Evolutionary conservation across 2,329 filamentous ascomycete genomes (phyloP), one percentile per base, ranked within the genome.

Genomic region (Cytospora leucostoma): DNA sequence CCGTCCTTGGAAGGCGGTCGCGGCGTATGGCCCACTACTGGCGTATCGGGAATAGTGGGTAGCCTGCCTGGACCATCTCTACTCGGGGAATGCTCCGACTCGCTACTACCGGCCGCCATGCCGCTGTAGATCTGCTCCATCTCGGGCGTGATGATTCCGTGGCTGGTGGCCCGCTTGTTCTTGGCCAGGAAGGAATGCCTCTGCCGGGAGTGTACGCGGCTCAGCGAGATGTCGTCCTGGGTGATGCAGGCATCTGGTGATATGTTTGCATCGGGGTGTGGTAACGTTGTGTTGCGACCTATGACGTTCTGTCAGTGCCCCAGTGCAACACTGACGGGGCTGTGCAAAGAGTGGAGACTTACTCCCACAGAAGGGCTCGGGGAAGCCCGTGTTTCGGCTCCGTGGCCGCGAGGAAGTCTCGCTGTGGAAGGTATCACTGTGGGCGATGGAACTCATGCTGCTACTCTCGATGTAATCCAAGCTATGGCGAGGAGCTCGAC

Each of bases 221-320:
- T 72, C 1, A 80, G 73, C 59, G 80, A 76, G 52, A 85, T 74
- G 66, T 87, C 84, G 59, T 82, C 79, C 60, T 82, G 79, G 47
- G 80, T 80, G 64, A 89, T 84, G 69, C 76, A 80, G 52, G 85
- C 86, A 65, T 84, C 79, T 56, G 81, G 80, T 15, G 80, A 82
- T 7, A 84, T 78, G 68, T 87, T 80, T 63, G 86, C 86, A 19
- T 87, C 84, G 27, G 86, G 86, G 65, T 88, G 85, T 21, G 83
- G 84, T 17, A 85, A 76, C 2, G 85, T 86, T 15, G 86, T 89
- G 68, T 87, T 88, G 66, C 81, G 78, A 53, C 73, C 81, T 82
- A n/a, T 33, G 34, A 12, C 3, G 13, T 33, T 11, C 21, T 44
- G 56, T 27, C 19, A 51, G 10, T 47, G 27, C 44, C 15, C 55